These are phyloP conservation scores for Musa acuminata DNA, from an alignment of 176 grass and related monocot genomes.

Conservation along the genomic window DNA sequence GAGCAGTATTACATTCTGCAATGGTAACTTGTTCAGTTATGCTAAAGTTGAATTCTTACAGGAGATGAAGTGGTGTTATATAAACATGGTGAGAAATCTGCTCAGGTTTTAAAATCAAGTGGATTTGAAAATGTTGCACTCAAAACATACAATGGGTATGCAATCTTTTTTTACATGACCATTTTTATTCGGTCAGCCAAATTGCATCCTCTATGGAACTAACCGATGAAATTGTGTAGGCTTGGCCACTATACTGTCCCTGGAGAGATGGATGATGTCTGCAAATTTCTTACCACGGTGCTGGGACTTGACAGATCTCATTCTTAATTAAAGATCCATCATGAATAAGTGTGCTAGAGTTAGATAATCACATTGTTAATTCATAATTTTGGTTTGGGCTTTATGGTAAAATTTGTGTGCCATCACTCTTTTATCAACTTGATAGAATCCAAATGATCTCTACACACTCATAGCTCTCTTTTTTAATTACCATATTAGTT, in stretches of 20 bases:
- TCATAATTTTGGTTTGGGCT: no score
- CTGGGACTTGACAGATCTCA: conserved; percentile 36
- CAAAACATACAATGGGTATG: conserved; percentile 78
- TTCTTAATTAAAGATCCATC: conserved; percentile 19
- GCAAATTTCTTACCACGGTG: conserved; percentile 55
- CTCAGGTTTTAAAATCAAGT: conserved; percentile 50
- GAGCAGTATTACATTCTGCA: not conserved
- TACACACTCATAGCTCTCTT: no score
- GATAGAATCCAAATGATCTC: no score
- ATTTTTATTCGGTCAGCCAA: not conserved
- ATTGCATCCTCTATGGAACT: not conserved
- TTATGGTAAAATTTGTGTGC: no score
- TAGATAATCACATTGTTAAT: no score
- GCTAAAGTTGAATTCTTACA: conserved; percentile 11
- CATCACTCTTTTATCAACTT: no score
- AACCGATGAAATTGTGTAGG: conserved; percentile 33
- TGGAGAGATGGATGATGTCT: conserved; percentile 91
- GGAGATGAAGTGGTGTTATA: conserved; percentile 83
- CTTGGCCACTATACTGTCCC: conserved; percentile 88
- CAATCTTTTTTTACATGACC: not conserved
- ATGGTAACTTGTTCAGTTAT: not conserved
- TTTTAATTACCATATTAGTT: no score
- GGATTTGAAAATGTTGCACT: conserved; percentile 72
- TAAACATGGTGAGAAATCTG: conserved; percentile 85
- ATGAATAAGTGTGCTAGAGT: no score